These are phyloP conservation scores for Mesotaenium endlicherianum DNA, from an alignment of 139 green algal species.

Conservation along the genomic window DNA sequence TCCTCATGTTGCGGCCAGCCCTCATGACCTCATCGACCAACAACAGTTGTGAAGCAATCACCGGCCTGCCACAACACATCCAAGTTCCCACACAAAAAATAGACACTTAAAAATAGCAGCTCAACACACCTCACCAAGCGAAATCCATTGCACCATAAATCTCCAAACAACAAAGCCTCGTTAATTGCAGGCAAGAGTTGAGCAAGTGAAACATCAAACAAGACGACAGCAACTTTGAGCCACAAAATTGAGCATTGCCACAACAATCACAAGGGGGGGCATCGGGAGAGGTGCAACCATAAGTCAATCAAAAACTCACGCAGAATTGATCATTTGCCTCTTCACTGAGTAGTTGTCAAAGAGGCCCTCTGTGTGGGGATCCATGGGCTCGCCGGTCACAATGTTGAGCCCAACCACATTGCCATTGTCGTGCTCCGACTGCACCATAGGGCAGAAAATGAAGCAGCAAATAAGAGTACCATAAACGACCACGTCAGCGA, in stretches of 20 bases:
- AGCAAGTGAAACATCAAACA: no score
- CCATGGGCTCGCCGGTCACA: constrained; percentile 81
- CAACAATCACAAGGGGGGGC: neutral
- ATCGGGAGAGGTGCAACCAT: neutral
- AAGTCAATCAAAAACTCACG: constrained; percentile 47
- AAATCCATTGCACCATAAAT: no score
- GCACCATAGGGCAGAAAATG: neutral
- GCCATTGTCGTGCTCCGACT: constrained; percentile 76
- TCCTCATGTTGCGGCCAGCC: constrained; percentile 94
- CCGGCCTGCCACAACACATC: constrained; percentile 56
- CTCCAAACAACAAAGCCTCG: no score
- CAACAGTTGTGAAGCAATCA: constrained; percentile 91
- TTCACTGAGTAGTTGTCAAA: constrained; percentile 98
- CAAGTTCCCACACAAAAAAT: no score
- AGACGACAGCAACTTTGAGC: neutral
- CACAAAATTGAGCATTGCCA: neutral
- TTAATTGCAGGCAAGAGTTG: no score
- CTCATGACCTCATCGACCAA: constrained; percentile 97
- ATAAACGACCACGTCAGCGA: no score
- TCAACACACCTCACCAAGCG: no score
- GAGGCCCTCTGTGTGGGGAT: constrained; percentile 80
- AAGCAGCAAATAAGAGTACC: no score
- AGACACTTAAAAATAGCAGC: no score
- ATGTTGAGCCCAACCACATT: constrained; percentile 86
- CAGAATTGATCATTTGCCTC: constrained; percentile 88